A percentile compares a stretch with the other conserved stretches of the same genome.
Conservation (phyloP, 139 green algal species). For the Chlorella sp. region DNA sequence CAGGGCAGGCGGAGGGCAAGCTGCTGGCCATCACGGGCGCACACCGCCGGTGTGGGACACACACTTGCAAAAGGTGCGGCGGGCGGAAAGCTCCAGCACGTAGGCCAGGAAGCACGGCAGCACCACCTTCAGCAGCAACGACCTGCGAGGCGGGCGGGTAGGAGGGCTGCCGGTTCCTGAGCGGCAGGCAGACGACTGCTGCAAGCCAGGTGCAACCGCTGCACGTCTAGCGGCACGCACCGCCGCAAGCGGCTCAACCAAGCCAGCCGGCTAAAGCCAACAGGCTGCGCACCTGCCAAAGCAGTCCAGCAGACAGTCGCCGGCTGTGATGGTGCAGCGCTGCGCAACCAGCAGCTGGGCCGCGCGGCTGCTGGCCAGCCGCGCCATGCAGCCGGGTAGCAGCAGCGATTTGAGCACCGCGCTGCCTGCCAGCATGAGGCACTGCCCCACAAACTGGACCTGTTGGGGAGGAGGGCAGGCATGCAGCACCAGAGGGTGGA, state of each 20-base stretch:
- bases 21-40: not conserved
- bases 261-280: too few relatives aligned
- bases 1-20: too few relatives aligned
- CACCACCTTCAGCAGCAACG: slow-evolving; percentile 17
- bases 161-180: not conserved
- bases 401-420: slow-evolving; percentile 13
- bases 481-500: too few relatives aligned
- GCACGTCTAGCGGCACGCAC: too few relatives aligned
- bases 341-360: too few relatives aligned
- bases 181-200: too few relatives aligned
- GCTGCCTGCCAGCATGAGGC: slow-evolving; percentile 16
- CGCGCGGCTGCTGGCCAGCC: not conserved
- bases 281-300: not conserved
- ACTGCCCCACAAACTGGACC: slow-evolving; percentile 28
- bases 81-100: slow-evolving; percentile 9
- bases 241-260: too few relatives aligned
- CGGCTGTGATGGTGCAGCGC: not conserved
- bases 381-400: not conserved
- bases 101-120: slow-evolving; percentile 6
- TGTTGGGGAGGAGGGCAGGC: not conserved
- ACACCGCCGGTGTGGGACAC: not conserved
- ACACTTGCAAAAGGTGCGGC: slow-evolving; percentile 3
- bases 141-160: not conserved
- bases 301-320: not conserved
- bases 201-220: too few relatives aligned